Evolutionary conservation across 2,329 filamentous ascomycete species (phyloP), one percentile per base, ranked within the genome.

Genomic region (Alternaria dauci): DNA sequence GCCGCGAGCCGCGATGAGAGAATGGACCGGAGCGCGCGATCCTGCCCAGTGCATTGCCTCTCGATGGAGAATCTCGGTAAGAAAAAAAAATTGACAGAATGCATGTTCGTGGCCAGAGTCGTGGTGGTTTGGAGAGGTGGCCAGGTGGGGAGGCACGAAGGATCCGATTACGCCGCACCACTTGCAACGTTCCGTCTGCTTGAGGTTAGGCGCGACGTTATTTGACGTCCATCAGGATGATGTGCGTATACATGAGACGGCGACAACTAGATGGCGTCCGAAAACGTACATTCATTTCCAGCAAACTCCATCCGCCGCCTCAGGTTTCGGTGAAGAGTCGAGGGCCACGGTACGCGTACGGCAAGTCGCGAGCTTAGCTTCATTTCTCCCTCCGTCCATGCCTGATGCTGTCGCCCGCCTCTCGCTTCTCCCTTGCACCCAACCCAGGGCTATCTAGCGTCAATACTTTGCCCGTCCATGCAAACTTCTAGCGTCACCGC

Each of bases 181-280:
- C 62, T 25, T 53, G 56, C 61, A 58, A 56, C 55, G 44, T 41
- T 41, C 28, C 20, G 14, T 58, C 66, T 60, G 36, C 46, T 62
- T 53, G 55, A 39, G 51, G 59, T 53, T 70, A 70, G 69, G 46
- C 58, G 53, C 28, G 59, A 51, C 61, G 61, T 62, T 65, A 58
- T 56, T 56, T 41, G 60, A 61, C 65, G 38, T 63, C 46, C 47
- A 48, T 39, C 28, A 63, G 55, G 30, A 44, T 44, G 43, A 41
- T 47, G 57, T 30, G 56, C 53, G 62, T 70, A 59, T 69, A 70
- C 48, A 46, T 71, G 69, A 71, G 66, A 70, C 69, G 34, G 46
- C 65, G 59, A 69, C 61, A 61, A 57, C 63, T 55, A 50, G 58
- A 44, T 53, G 39, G 65, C 50, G 65, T 61, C 53, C 53, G 44